These are phyloP conservation scores for Ophiostoma perfectum DNA, from an alignment of 2,329 filamentous ascomycete species.

Conservation along the genomic window DNA sequence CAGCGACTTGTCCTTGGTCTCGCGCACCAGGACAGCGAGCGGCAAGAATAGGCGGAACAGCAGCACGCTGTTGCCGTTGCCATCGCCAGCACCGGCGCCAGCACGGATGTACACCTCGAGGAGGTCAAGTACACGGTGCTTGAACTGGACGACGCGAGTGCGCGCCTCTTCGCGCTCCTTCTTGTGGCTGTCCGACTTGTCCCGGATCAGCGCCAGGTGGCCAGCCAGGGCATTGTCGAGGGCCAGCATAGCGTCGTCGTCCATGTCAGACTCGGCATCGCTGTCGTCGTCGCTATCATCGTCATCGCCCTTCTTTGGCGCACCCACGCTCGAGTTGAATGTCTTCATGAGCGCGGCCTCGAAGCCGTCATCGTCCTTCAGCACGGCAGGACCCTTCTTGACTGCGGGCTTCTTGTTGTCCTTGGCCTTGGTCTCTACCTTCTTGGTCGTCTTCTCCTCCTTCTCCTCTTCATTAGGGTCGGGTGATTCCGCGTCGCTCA, in stretches of 20 bases:
- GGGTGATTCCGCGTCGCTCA: no score
- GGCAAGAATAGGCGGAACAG: constrained; percentile 68
- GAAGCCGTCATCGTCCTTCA: constrained; percentile 36
- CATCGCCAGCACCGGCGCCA: constrained; percentile 46
- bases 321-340: constrained; percentile 30
- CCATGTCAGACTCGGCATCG: constrained; percentile 73
- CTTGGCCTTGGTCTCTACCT: not conserved
- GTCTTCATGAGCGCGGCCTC: constrained; percentile 74
- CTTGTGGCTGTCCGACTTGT: constrained; percentile 64
- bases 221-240: constrained; percentile 77
- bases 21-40: constrained; percentile 68
- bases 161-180: constrained; percentile 83
- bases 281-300: constrained; percentile 48
- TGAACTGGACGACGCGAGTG: constrained; percentile 87
- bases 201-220: constrained; percentile 70
- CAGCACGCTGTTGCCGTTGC: constrained; percentile 34
- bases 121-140: constrained; percentile 85
- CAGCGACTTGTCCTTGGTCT: constrained; percentile 70
- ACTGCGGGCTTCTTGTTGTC: constrained; percentile 34
- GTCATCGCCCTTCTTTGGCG: constrained; percentile 53
- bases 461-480: not conserved
- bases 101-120: constrained; percentile 75
- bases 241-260: constrained; percentile 90
- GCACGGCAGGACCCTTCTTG: not conserved
- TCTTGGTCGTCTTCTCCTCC: constrained; percentile 4